Evolutionary conservation across 495 filamentous ascomycete species (phyloP), one percentile per base, ranked within the genome.

Genomic region (Darksidea phi): DNA sequence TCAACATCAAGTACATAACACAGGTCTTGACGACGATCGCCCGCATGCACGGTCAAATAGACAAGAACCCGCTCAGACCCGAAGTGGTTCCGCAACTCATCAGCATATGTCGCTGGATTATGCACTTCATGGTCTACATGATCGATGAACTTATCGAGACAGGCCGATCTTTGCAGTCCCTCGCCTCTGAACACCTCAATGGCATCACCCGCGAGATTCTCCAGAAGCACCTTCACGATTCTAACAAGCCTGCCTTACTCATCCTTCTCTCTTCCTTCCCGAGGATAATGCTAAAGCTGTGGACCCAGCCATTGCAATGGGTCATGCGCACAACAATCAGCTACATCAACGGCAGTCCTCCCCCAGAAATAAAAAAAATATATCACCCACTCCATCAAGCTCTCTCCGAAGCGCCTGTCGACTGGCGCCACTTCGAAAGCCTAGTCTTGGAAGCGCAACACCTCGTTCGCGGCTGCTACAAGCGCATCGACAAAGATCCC

Each of bases 251-350:
- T 64, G 83, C 57, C 23, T 77, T 95, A 23, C 77, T 89, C 59
- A 76, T 91, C 48, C 75, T 91, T 48, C 81, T 92, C 21, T 86
- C 85, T 57, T 89, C 86, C 50, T 84, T 87, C 63, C 86, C 88
- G 13, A 84, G 90, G 11, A 81, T 83, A 45, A 86, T 91, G 64
- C 75, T 92, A 17, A 85, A 84, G 41, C 79, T 84, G 55, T 89
- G 85, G 72, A 86, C 84, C 48, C 82, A 82, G 26, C 79, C 91
- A 28, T 67, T 64, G 0, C 21, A 1, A 32, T 64, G 60, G 55
- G 43, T 57, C 36, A 45, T 28, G 0, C 41, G 45, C 11, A 50
- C 48, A 13, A 57, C 57, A 18, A 8, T 21, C 42, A 54, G 36
- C 57, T 68, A 41, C 70, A 65, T 45, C 21, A 41, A 53, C 7